phyloP scores from a whole-genome alignment of 164 flowering plant species.

The Chimonanthus salicifolius region DNA sequence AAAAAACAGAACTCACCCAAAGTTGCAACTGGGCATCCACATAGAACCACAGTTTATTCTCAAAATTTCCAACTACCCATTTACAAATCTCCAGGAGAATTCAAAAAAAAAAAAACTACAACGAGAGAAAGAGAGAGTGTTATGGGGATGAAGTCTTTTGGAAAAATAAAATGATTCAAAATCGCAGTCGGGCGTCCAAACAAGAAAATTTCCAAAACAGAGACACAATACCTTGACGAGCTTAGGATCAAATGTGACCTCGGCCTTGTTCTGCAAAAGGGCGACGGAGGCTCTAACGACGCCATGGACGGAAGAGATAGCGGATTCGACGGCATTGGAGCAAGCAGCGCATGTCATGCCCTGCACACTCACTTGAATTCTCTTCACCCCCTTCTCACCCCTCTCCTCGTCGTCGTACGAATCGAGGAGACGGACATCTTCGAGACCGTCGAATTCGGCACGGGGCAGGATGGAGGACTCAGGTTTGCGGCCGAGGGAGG shows the following conservation, averaged over 20 bases:
- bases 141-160: background rate
- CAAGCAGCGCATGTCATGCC: conserved; percentile 99
- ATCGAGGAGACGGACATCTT: conserved; percentile 73
- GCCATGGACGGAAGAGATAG: conserved; percentile 46
- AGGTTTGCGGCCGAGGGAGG: conserved; percentile 17
- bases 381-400: conserved; percentile 22
- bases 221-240: conserved; percentile 39
- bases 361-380: conserved; percentile 58
- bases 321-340: conserved; percentile 78
- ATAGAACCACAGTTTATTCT: too few relatives aligned
- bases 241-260: conserved; percentile 64
- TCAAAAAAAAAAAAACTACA: background rate
- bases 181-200: too few relatives aligned
- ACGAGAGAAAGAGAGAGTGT: background rate
- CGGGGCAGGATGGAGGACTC: background rate
- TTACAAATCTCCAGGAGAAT: too few relatives aligned
- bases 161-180: background rate
- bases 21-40: too few relatives aligned
- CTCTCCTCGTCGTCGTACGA: conserved; percentile 38
- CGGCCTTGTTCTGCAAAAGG: conserved; percentile 81
- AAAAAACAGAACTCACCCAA: background rate
- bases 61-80: background rate
- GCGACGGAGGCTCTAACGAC: conserved; percentile 77
- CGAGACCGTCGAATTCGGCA: conserved; percentile 33
- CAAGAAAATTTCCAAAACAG: too few relatives aligned